A percentile compares a stretch with the other conserved stretches of the same genome.
phyloP scores from a whole-genome alignment of 2,329 filamentous ascomycete species.

The Talaromyces sp. region DNA sequence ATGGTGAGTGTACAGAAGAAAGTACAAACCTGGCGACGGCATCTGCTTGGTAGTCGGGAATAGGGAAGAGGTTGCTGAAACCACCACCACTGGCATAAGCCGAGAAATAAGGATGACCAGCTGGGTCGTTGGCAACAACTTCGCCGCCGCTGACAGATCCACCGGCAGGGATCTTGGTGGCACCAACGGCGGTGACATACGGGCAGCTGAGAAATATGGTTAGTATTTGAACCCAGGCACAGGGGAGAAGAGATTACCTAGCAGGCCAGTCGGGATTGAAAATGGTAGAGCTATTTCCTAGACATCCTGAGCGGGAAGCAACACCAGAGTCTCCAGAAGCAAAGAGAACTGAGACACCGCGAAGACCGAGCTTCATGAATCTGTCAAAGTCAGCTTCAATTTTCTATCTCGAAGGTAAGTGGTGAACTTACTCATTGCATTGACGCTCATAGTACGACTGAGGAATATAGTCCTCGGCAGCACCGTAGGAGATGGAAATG shows the following conservation, averaged over 20 bases:
- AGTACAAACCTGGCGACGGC: slow-evolving; percentile 40
- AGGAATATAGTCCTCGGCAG: slow-evolving; percentile 54
- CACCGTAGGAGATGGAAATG: slow-evolving; percentile 59
- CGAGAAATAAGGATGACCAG: slow-evolving; percentile 12
- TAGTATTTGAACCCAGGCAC: not conserved
- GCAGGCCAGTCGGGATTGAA: slow-evolving; percentile 20
- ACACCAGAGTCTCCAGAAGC: slow-evolving; percentile 33
- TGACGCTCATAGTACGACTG: slow-evolving; percentile 53
- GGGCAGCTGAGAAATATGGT: slow-evolving; percentile 40
- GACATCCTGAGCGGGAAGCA: slow-evolving; percentile 14
- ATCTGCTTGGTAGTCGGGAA: slow-evolving; percentile 44
- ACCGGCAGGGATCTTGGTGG: slow-evolving; percentile 16
- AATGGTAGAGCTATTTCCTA: slow-evolving; percentile 17
- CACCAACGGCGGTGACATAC: slow-evolving; percentile 52
- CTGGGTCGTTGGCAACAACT: slow-evolving; percentile 20
- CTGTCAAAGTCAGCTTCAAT: not conserved
- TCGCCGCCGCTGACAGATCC: slow-evolving; percentile 13
- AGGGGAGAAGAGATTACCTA: not conserved
- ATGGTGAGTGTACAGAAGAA: not conserved
- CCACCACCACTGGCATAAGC: slow-evolving; percentile 29
- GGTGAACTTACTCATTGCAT: slow-evolving; percentile 35
- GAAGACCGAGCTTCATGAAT: slow-evolving; percentile 40
- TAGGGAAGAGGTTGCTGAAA: slow-evolving; percentile 49
- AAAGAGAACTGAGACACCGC: slow-evolving; percentile 34
- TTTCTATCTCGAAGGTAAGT: not conserved